Percentiles rank a stretch among this genome's conserved stretches.
These are phyloP conservation scores for Alnus rubra DNA, from an alignment of 306 rosid species.

Conservation along the genomic window DNA sequence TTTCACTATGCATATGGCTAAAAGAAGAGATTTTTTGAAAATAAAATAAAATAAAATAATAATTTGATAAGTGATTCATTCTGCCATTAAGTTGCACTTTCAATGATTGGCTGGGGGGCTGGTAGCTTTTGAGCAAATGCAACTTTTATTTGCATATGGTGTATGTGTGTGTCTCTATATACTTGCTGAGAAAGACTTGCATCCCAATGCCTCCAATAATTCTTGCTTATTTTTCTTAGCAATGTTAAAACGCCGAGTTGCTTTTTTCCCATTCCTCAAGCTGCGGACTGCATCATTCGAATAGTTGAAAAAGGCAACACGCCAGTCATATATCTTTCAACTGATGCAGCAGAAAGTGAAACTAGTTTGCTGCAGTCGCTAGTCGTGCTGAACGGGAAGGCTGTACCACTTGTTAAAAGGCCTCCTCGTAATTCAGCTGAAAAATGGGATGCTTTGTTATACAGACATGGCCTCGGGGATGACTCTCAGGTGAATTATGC, in stretches of 20 bases:
- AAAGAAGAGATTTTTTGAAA: not conserved
- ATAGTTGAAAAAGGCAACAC: slow-evolving; percentile 66
- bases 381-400: slow-evolving; percentile 62
- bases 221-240: slow-evolving; percentile 50
- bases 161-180: not conserved
- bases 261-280: slow-evolving; percentile 98
- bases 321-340: slow-evolving; percentile 81
- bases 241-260: slow-evolving; percentile 81
- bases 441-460: slow-evolving; percentile 97
- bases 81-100: not conserved
- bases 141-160: not conserved
- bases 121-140: slow-evolving; percentile 7
- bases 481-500: slow-evolving; percentile 69
- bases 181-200: not conserved
- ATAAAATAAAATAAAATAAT: too few species aligned
- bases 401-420: slow-evolving; percentile 82
- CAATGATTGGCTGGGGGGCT: not conserved
- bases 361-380: slow-evolving; percentile 80
- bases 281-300: slow-evolving; percentile 79
- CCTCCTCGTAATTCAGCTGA: slow-evolving; percentile 86
- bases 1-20: not conserved
- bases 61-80: not conserved
- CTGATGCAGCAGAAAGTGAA: slow-evolving; percentile 97
- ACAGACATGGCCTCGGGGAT: slow-evolving; percentile 70
- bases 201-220: slow-evolving; percentile 23